Base-by-base conservation (phyloP, 768 basidiomycete genomes). In the Imleria badia region DNA sequence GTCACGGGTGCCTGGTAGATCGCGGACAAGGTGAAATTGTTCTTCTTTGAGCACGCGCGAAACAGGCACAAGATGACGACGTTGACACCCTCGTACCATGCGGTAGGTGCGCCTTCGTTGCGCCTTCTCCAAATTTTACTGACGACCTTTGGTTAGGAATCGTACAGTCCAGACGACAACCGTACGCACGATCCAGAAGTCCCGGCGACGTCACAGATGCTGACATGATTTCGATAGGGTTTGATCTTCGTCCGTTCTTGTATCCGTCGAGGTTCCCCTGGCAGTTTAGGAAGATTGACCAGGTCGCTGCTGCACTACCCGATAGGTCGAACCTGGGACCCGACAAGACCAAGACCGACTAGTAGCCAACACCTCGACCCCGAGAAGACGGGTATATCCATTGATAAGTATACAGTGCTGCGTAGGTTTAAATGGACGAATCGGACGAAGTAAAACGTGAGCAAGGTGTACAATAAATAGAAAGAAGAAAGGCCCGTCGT, bases 11-110 rank as follows among this genome's bases (percentile, higher is more conserved):
- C 15, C 14, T 26, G 1, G 2, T 6, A 62, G 94, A 94, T 98
- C 53, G 97, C 95, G 15, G 88, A 91, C 62, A 98, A 98, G 76
- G 97, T 99, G 64, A 98, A 99, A 70, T 73, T 85, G 36, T 99
- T 99, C 78, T 98, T 92, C 77, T 96, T 94, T 62, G 94, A 97
- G 69, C 86, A 99, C 62, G 97, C 97, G 0, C 79, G 95, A 49
- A 99, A 99, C 70, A 76, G 95, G 43, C 97, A 98, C 76, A 99
- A 99, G 82, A 98, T 99, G 94, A 96, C 94, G 23, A 96, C 93
- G 0, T 67, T 97, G 57, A 97, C 94, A 3, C 94, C 94, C 1
- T 81, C 92, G 2, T 97, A 97, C 65, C 94, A 97, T 68, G 94
- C 94, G 45, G 96, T 89, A 59, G 65, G 91, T 78, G 8, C 20